phyloP scores from a whole-genome alignment of 176 grass and related monocot genomes.

The Oryza punctata region DNA sequence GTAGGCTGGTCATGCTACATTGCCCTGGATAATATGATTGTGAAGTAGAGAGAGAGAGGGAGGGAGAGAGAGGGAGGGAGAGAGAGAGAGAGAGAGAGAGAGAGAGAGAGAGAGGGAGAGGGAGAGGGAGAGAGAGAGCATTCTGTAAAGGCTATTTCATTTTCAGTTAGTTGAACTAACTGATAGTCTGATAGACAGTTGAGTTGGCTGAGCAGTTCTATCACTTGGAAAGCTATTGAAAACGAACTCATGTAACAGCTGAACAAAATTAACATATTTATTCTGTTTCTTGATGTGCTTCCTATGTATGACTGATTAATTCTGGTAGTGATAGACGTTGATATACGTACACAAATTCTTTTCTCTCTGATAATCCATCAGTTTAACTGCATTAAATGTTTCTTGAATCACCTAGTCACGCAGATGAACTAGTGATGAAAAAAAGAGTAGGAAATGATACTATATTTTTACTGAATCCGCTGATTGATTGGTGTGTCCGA shows the following conservation, averaged over 20 bases:
- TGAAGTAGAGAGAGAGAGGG: background rate
- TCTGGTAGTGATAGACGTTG: background rate
- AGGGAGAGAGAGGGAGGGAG: background rate
- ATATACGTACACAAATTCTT: background rate
- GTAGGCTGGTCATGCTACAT: conserved; percentile 4
- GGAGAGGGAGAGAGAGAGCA: too few relatives aligned
- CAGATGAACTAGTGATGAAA: background rate
- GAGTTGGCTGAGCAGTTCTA: conserved; percentile 26
- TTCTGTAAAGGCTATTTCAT: background rate
- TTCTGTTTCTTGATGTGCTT: background rate
- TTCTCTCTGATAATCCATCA: background rate
- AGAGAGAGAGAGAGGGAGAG: too few relatives aligned
- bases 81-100: too few relatives aligned
- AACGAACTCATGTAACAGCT: background rate
- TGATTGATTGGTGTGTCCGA: background rate
- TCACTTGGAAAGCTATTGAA: conserved; percentile 11
- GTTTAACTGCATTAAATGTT: background rate
- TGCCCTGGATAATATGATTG: background rate
- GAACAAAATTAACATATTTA: background rate
- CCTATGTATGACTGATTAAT: background rate
- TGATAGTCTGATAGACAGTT: conserved; percentile 26
- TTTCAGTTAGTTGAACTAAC: conserved; percentile 16
- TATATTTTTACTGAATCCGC: background rate
- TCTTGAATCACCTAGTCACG: too few relatives aligned
- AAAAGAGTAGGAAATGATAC: background rate